phyloP scores from a whole-genome alignment of 306 rosid genomes.

The Boehmeria nivea region DNA sequence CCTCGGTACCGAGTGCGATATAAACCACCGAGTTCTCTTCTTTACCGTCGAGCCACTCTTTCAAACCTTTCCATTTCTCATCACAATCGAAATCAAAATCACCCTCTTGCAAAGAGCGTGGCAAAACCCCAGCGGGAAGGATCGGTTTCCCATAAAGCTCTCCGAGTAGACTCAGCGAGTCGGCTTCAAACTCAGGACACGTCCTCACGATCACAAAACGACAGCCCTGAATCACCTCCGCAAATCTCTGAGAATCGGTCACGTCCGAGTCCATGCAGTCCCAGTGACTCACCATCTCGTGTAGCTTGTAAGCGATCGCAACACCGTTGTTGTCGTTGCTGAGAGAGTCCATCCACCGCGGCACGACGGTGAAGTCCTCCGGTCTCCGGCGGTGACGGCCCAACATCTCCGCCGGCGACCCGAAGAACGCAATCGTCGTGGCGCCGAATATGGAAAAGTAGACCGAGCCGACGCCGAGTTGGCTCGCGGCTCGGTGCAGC shows the following conservation, averaged over 20 bases:
- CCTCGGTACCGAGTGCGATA: conserved; percentile 23
- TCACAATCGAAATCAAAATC: too few species aligned
- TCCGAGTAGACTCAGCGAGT: conserved; percentile 8
- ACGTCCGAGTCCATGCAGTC: conserved; percentile 16
- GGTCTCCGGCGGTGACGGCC: not conserved
- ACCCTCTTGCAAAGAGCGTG: not conserved
- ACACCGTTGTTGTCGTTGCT: too few species aligned
- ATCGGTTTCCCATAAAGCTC: conserved; percentile 18
- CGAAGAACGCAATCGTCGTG: not conserved
- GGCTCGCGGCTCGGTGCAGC: conserved; percentile 2
- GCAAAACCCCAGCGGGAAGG: conserved; percentile 17
- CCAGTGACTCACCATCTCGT: conserved; percentile 15
- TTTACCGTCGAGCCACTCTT: conserved; percentile 12
- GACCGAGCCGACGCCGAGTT: conserved; percentile 4
- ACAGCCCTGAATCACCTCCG: not conserved
- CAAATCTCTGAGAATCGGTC: not conserved
- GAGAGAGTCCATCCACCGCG: conserved; percentile 7
- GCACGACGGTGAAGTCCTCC: conserved; percentile 25
- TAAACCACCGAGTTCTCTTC: conserved; percentile 18
- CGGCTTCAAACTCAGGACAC: conserved; percentile 12
- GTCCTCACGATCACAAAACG: not conserved
- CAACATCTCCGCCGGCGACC: conserved; percentile 9
- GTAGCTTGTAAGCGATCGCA: conserved; percentile 8
- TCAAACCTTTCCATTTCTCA: not conserved
- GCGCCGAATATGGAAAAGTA: conserved; percentile 3